Base-by-base conservation (phyloP, 2,329 filamentous ascomycete genomes). In the Exophiala xenobiotica region DNA sequence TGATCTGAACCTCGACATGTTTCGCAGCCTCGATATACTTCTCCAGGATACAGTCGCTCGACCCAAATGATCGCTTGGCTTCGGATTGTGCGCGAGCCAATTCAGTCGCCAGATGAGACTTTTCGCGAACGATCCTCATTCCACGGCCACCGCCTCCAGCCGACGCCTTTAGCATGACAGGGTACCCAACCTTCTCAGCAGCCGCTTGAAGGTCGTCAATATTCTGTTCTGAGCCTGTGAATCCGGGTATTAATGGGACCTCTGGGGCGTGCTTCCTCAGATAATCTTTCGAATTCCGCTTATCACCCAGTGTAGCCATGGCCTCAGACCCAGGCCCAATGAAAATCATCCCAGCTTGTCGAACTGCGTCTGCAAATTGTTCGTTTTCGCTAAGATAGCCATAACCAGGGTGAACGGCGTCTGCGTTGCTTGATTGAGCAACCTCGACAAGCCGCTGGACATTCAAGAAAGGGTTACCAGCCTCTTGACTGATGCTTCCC, bases 1-100 rank as follows among this genome's bases (percentile, higher is more conserved):
- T 40, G 2, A 80, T 69, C 51, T 80, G 77, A 0, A 79, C 70
- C 53, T 80, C 77, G 20, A 80, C 67, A 44, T 80, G 76, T 7
- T 72, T 68, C 6, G 68, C 69, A 4, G 60, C 59, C 27, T 72
- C 61, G 16, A 77, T 63, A 16, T 70, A 75, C 3, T 70, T 66
- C 51, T 77, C 74, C 1, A 77, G 50, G 19, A 78, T 71, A 2
- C 70, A 65, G 3, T 69, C 68, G 0, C 64, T 64, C 1, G 70
- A 69, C 3, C 72, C 70, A 53, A 78, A 77, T 8, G 70, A 71
- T 4, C 68, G 65, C n/a, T 67, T 59, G 0, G 70, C 73, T 24
- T 73, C 64, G 1, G 70, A 63, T 41, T 69, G 67, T 8, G 71
- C 73, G 4, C 67, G 64, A 20, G 68, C 63, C 19, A 73, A 69